Evolutionary conservation across 352 stramenopile genomes (phyloP), one percentile per base, ranked within the genome.

Genomic region (Blastocystis sp.): DNA sequence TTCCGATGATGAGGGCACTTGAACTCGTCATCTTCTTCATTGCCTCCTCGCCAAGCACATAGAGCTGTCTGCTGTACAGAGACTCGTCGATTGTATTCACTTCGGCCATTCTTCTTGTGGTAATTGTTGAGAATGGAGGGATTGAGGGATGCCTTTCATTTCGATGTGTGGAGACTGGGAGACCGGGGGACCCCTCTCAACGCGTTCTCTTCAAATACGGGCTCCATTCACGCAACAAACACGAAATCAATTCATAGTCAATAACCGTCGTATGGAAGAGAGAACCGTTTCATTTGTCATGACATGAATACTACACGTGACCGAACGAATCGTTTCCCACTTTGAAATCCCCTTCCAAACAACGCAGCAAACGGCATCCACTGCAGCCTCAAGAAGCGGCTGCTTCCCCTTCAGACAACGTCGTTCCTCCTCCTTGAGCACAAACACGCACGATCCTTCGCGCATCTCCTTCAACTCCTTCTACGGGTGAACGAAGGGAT

Each of bases 31-130:
- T 98, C 62, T 95, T 94, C 88, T 95, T 92, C 93, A 99, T 97
- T 21, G 97, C 97, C 91, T 99, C 97, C 91, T 98, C 96, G 33
- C 97, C 97, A 96, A 99, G 98, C 29, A 99, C 97, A 91, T 99
- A 99, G 12, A 99, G 94, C 93, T 99, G 97, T 35, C 95, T 94
- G 90, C 93, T 96, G 91, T 97, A 96, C 13, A 96, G 92, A 35
- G 77, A 62, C 24, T 91, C 62, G 37, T 92, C 90, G 55, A 92
- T 90, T 95, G 93, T 61, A 33, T 24, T 55, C 4, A 24, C 55
- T 59, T 50, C 39, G 0, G 24, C 29, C 59, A 74, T 74, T 45
- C n/a, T n/a, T n/a, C n/a, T n/a, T n/a, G n/a, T n/a, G n/a, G n/a
- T n/a, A n/a, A n/a, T n/a, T n/a, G n/a, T n/a, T n/a, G n/a, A n/a